These are phyloP conservation scores for Thalassiosira livingstoniorum DNA, from an alignment of 352 stramenopile genomes.

Conservation along the genomic window DNA sequence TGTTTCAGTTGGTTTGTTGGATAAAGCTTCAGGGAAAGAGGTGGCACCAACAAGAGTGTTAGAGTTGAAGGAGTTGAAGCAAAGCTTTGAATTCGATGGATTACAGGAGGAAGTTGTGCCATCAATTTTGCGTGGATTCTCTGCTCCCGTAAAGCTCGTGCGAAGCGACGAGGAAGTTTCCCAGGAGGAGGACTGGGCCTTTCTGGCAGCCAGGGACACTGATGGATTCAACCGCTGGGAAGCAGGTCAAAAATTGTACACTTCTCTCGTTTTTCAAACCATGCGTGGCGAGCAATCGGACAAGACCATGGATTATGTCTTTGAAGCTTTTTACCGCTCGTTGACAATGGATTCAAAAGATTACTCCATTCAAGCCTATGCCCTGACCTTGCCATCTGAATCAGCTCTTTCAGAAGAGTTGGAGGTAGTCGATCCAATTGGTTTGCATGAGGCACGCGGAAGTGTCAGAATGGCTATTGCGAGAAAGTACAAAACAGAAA, in stretches of 20 bases:
- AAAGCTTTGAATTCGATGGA: constrained; percentile 67
- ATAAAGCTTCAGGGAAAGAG: constrained; percentile 72
- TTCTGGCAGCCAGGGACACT: constrained; percentile 84
- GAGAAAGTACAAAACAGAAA: constrained; percentile 63
- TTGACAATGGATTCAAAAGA: constrained; percentile 64
- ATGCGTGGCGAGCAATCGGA: constrained; percentile 42
- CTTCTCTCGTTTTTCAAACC: constrained; percentile 63
- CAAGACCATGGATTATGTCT: constrained; percentile 66
- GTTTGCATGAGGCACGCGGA: constrained; percentile 68
- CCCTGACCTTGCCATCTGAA: constrained; percentile 72
- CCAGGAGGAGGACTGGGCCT: constrained; percentile 74
- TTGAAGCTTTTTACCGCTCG: constrained; percentile 71
- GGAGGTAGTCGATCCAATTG: constrained; percentile 76
- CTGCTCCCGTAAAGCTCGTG: constrained; percentile 78
- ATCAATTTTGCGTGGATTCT: constrained; percentile 83
- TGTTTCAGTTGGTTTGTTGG: constrained; percentile 80
- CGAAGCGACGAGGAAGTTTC: constrained; percentile 39
- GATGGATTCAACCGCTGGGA: constrained; percentile 88
- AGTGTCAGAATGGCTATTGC: constrained; percentile 73
- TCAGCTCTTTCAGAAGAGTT: constrained; percentile 73
- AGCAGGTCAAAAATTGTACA: constrained; percentile 76
- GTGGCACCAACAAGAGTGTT: constrained; percentile 75
- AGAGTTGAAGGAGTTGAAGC: constrained; percentile 78
- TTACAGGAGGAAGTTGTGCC: constrained; percentile 60
- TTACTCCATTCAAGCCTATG: constrained; percentile 82